Evolutionary conservation across 805 yeast genomes (phyloP), one percentile per base, ranked within the genome.

Genomic region (Candida maesae): DNA sequence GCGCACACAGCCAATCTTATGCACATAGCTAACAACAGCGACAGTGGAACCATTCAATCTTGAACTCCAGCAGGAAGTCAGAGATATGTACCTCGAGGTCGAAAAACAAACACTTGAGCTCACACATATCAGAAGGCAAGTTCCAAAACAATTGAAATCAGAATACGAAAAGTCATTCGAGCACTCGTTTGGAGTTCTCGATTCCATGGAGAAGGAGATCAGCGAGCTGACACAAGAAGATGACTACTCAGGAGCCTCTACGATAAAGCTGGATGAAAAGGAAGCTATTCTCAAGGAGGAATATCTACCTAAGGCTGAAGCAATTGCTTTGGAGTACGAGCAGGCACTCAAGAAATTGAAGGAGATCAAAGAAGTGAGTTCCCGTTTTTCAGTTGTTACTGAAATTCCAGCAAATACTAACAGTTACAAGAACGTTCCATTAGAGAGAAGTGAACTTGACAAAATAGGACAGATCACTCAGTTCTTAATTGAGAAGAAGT

Each of bases 11-110:
- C 23, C 38, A 55, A 6, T n/a, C 25, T 20, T 14, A 11, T 20
- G n/a, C 17, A 16, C n/a, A 11, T 21, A 51, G 51, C 33, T 47
- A 50, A 41, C 36, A 51, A 42, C 72, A n/a, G 19, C 33, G 39
- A 47, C 72, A 42, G 70, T 78, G 8, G 93, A 82, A 56, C 88
- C 90, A 1, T 84, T 82, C 59, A 91, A 86, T 54, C 61, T 73
- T 29, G 79, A 72, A 15, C 60, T 84, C 44, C 81, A 83, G 58
- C 79, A 75, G 42, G 58, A 68, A 41, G 71, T 85, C 21, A 66
- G 91, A 35, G 66, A 70, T 36, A 51, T 76, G 36, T 75, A 84
- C 46, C 70, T 70, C 36, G 68, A 72, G 28, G 80, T 84, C 43
- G 95, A 86, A 48, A 72, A 70, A 35, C 76, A 74, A 45, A 77